These are phyloP conservation scores for Rhodomyrtus psidioides DNA, from an alignment of 441 rosid species.

Conservation along the genomic window DNA sequence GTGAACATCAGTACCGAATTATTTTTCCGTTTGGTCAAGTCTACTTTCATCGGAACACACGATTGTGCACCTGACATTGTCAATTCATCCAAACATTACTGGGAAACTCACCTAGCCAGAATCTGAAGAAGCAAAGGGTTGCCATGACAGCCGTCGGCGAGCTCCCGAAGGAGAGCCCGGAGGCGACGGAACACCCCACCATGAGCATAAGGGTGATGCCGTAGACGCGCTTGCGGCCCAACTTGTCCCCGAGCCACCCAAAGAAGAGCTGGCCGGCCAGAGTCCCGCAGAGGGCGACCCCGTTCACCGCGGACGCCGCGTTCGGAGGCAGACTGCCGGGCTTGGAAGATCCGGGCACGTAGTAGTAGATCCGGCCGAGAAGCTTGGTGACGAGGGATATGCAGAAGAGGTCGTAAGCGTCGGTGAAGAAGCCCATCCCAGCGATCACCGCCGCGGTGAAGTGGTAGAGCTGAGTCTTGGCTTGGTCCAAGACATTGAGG, in stretches of 20 bases:
- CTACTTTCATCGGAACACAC: too few species aligned
- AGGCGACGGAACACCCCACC: constrained; percentile 1
- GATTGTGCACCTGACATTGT: too few species aligned
- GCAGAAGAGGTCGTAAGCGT: constrained; percentile 9
- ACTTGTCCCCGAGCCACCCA: constrained; percentile 12
- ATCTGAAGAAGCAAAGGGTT: constrained; percentile 12
- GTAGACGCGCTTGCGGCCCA: constrained; percentile 6
- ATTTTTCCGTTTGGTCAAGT: too few species aligned
- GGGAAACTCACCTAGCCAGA: not conserved
- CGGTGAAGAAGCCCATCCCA: constrained; percentile 16
- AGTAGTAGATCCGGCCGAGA: constrained; percentile 9
- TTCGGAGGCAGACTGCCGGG: constrained; percentile 3
- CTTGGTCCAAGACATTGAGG: not conserved
- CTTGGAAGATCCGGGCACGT: not conserved
- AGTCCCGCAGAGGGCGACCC: constrained; percentile 6
- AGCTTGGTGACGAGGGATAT: constrained; percentile 8
- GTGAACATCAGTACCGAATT: not conserved
- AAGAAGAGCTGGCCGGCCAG: constrained; percentile 11
- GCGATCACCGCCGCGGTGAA: constrained; percentile 4
- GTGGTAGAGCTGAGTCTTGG: constrained; percentile 3
- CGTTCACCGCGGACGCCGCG: not conserved
- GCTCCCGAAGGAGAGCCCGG: constrained; percentile 2
- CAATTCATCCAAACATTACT: not conserved
- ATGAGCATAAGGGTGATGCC: constrained; percentile 10
- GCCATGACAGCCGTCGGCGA: not conserved